Conservation (phyloP, 805 yeast species). For the Lachancea cidri region DNA sequence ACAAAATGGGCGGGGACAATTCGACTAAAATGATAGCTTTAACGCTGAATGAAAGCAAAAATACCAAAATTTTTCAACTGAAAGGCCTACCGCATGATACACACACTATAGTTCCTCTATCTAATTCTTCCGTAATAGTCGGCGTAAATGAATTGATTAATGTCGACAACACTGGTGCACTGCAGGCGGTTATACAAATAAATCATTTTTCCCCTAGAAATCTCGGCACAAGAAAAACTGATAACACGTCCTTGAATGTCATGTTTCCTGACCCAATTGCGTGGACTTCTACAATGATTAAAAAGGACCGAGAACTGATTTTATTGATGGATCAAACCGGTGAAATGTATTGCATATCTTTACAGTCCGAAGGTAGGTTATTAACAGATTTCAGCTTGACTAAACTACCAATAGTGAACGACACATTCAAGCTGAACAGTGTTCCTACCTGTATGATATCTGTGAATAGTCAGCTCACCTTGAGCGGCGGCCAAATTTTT, state of each 20-base stretch:
- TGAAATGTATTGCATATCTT: slow-evolving; percentile 22
- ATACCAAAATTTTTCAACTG: slow-evolving; percentile 64
- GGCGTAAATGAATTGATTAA: slow-evolving; percentile 78
- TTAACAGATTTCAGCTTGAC: slow-evolving; percentile 27
- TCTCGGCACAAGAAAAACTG: slow-evolving; percentile 50
- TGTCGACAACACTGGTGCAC: slow-evolving; percentile 57
- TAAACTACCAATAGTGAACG: slow-evolving; percentile 29
- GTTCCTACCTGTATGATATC: slow-evolving; percentile 26
- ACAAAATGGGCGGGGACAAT: slow-evolving; percentile 13
- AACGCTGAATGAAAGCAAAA: slow-evolving; percentile 55
- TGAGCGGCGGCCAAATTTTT: slow-evolving; percentile 39
- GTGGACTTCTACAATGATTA: slow-evolving; percentile 32
- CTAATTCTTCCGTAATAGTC: slow-evolving; percentile 56
- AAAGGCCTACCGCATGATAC: slow-evolving; percentile 70
- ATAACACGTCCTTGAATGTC: slow-evolving; percentile 30
- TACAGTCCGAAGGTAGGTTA: slow-evolving; percentile 30
- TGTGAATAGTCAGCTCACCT: slow-evolving; percentile 18
- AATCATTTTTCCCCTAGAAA: slow-evolving; percentile 33
- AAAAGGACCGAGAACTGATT: slow-evolving; percentile 16
- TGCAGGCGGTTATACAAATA: slow-evolving; percentile 31
- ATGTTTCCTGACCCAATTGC: slow-evolving; percentile 16
- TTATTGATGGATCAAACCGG: slow-evolving; percentile 26
- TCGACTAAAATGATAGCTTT: slow-evolving; percentile 24
- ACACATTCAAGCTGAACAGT: slow-evolving; percentile 22
- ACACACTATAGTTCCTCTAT: slow-evolving; percentile 56